Evolutionary conservation across 768 basidiomycete species (phyloP), one percentile per base, ranked within the genome.

Genomic region (Gymnopilus junonius): DNA sequence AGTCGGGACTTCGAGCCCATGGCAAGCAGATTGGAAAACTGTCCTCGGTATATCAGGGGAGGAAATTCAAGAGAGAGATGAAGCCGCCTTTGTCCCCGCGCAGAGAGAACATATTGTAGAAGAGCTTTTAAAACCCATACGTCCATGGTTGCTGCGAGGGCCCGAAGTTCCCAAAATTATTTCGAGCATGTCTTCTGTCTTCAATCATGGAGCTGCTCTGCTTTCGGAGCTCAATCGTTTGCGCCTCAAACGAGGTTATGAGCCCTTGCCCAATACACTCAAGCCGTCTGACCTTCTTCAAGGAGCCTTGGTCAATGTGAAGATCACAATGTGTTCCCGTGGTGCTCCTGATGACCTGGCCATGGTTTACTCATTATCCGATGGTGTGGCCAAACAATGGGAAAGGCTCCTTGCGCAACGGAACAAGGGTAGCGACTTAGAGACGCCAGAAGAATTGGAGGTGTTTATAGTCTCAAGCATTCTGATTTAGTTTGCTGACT

Each of bases 291-390:
- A 80, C 37, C 69, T 94, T 23, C 77, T 88, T 66, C 77, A 83
- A 39, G 77, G 83, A 2, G 92, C 92, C 8, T 73, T 97, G 32
- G 79, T 97, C 12, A 82, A 82, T 60, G 90, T 97, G 10, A 78
- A 83, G 34, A 64, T 95, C 27, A 80, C 76, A 12, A 85, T 91
- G 74, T 80, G 83, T 27, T 83, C 81, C 23, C 79, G 92, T 17
- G 96, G 97, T 3, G 79, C 83, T 15, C 93, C 93, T 0, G 82
- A 86, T 5, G 91, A 95, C 69, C 74, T 94, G 68, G 92, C 91
- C 1, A 76, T 86, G 21, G 85, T 97, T 17, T 94, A 94, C 71
- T 74, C 73, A 20, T 73, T 94, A 27, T 76, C 82, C 4, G 86
- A 89, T 61, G 80, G 77, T 2, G 83, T 90, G 65, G 80, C 80